Evolutionary conservation across 2,329 filamentous ascomycete genomes (phyloP).

Genomic region (Daldinia eschscholtzii): DNA sequence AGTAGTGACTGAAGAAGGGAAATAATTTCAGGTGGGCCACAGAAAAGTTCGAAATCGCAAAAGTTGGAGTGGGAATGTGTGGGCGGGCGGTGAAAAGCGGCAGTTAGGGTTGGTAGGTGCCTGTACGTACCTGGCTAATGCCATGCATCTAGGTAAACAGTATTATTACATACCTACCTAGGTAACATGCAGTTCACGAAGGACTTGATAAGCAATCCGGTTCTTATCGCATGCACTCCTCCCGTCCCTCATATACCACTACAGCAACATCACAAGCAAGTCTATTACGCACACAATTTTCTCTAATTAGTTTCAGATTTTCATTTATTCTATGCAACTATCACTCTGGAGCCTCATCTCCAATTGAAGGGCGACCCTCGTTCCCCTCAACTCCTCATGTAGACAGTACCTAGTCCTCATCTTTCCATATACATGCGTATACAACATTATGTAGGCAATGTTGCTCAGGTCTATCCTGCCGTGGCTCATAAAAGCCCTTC

Average conservation of each 20-base stretch:
- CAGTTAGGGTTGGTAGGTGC: constrained; percentile 59
- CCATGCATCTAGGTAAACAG: background rate
- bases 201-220: background rate
- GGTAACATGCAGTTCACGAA: background rate
- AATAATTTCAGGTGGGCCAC: constrained; percentile 40
- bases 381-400: background rate
- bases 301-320: constrained; percentile 19
- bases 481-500: constrained; percentile 2
- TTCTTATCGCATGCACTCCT: constrained; percentile 2
- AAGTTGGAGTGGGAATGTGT: constrained; percentile 46
- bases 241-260: background rate
- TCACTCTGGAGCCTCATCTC: constrained; percentile 12
- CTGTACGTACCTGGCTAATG: background rate
- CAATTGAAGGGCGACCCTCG: constrained; percentile 4
- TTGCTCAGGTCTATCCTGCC: constrained; percentile 13
- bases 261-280: background rate
- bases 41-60: constrained; percentile 37
- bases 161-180: background rate
- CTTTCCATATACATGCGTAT: constrained; percentile 12
- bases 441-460: background rate
- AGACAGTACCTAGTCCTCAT: constrained; percentile 1
- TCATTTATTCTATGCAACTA: constrained; percentile 21
- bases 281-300: background rate
- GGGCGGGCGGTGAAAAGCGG: constrained; percentile 58
- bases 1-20: constrained; percentile 43